A percentile compares a stretch with the other conserved stretches of the same genome.
phyloP scores from a whole-genome alignment of 2,329 filamentous ascomycete species.

The Magnaporthiopsis rhizophila region DNA sequence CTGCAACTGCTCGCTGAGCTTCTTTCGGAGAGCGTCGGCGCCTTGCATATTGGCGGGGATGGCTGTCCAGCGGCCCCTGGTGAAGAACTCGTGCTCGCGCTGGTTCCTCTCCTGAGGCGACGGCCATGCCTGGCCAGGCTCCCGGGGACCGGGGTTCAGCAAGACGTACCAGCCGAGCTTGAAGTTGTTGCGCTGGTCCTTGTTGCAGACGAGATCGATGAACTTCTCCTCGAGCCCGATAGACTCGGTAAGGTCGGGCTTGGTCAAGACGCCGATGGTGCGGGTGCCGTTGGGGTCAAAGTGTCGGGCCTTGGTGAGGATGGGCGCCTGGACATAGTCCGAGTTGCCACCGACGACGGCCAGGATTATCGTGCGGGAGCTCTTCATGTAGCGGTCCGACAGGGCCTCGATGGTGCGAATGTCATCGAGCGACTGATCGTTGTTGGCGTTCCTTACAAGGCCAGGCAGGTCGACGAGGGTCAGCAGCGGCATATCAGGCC shows the following conservation, averaged over 20 bases:
- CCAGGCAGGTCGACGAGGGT: constrained; percentile 56
- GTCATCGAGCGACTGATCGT: constrained; percentile 43
- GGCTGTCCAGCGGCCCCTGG: constrained; percentile 37
- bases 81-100: constrained; percentile 40
- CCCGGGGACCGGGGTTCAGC: constrained; percentile 37
- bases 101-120: constrained; percentile 31
- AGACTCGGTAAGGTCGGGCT: constrained; percentile 44
- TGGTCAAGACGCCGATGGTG: constrained; percentile 44
- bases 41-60: constrained; percentile 41
- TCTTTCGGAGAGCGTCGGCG: constrained; percentile 35
- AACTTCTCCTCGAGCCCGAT: constrained; percentile 47
- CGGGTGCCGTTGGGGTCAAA: constrained; percentile 41
- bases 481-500: constrained; percentile 50
- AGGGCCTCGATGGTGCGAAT: constrained; percentile 43
- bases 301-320: constrained; percentile 40
- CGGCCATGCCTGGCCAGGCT: constrained; percentile 36
- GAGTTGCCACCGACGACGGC: constrained; percentile 48
- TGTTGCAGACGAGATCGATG: constrained; percentile 43
- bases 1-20: constrained; percentile 42
- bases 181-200: constrained; percentile 41
- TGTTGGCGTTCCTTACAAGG: constrained; percentile 44
- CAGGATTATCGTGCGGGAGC: constrained; percentile 45
- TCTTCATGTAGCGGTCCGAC: constrained; percentile 48
- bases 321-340: constrained; percentile 45
- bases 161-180: constrained; percentile 44